phyloP scores from a whole-genome alignment of 805 yeast genomes.

The Yamadazyma kitorensis region DNA sequence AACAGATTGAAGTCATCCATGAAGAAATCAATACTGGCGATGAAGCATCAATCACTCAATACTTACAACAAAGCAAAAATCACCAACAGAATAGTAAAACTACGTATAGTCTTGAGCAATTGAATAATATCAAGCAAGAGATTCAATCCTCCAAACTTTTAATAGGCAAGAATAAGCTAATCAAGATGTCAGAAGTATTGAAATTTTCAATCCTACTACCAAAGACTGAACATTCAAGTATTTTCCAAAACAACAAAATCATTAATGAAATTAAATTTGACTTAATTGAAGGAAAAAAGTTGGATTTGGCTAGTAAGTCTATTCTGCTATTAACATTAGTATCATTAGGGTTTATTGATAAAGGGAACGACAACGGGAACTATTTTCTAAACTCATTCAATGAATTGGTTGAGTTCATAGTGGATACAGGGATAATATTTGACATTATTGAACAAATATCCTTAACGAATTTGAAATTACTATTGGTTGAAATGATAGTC shows the following conservation, averaged over 20 bases:
- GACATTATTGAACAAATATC: conserved; percentile 22
- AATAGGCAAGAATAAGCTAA: neutral
- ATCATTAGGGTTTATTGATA: conserved; percentile 28
- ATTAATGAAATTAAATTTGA: conserved; percentile 9
- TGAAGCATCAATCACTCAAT: neutral
- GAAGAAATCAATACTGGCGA: conserved; percentile 13
- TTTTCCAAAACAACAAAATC: conserved; percentile 7
- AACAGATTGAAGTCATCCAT: conserved; percentile 10
- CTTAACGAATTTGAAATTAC: conserved; percentile 20
- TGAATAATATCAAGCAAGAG: conserved; percentile 4
- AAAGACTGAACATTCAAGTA: conserved; percentile 3
- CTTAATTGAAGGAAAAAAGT: conserved; percentile 5
- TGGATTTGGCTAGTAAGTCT: conserved; percentile 8
- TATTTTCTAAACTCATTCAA: conserved; percentile 37
- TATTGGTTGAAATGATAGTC: conserved; percentile 40
- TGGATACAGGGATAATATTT: conserved; percentile 36
- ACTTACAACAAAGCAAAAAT: neutral
- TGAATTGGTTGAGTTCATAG: conserved; percentile 35
- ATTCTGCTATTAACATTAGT: conserved; percentile 12
- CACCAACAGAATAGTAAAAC: neutral
- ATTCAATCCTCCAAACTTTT: conserved; percentile 3
- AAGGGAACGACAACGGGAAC: conserved; percentile 13
- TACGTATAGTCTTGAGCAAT: conserved; percentile 3
- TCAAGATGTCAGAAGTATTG: conserved; percentile 11
- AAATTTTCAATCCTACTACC: conserved; percentile 7